Evolutionary conservation across 2,329 filamentous ascomycete species (phyloP).

Genomic region (Trichoderma koningii): DNA sequence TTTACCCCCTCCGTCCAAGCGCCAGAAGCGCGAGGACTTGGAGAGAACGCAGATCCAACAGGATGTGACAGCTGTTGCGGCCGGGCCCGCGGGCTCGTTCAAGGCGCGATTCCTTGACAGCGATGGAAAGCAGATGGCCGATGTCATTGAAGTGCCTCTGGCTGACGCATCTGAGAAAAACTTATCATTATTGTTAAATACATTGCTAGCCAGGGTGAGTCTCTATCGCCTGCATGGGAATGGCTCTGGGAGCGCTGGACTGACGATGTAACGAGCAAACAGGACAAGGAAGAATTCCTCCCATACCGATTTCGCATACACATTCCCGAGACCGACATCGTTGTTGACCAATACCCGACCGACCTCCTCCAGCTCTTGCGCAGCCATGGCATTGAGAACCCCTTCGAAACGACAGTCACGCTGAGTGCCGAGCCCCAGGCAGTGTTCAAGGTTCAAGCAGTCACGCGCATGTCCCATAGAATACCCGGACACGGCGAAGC

Average conservation of each 20-base stretch:
- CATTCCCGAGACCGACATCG: constrained; percentile 54
- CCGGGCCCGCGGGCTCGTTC: constrained; percentile 72
- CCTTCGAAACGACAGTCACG: constrained; percentile 57
- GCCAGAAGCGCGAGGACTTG: constrained; percentile 74
- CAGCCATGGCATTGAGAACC: constrained; percentile 58
- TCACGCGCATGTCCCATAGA: constrained; percentile 83
- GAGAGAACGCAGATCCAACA: constrained; percentile 75
- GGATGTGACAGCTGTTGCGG: constrained; percentile 68
- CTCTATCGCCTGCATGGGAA: not conserved
- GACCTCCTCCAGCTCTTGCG: constrained; percentile 58
- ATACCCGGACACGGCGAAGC: constrained; percentile 91
- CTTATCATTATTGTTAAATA: constrained; percentile 83
- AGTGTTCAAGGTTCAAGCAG: constrained; percentile 88
- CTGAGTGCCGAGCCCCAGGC: constrained; percentile 76
- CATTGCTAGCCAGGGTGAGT: constrained; percentile 71
- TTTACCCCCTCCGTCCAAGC: constrained; percentile 81
- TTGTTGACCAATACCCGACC: constrained; percentile 58
- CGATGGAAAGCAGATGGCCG: constrained; percentile 68
- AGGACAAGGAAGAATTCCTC: constrained; percentile 61
- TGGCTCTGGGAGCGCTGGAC: not conserved
- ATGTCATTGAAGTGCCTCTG: constrained; percentile 74
- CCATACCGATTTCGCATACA: constrained; percentile 64
- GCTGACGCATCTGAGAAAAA: constrained; percentile 87
- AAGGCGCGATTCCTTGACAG: constrained; percentile 87
- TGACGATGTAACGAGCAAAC: constrained; percentile 13